Evolutionary conservation across 192 early-diverging fungal genomes (phyloP).

Genomic region (Podila horticola): DNA sequence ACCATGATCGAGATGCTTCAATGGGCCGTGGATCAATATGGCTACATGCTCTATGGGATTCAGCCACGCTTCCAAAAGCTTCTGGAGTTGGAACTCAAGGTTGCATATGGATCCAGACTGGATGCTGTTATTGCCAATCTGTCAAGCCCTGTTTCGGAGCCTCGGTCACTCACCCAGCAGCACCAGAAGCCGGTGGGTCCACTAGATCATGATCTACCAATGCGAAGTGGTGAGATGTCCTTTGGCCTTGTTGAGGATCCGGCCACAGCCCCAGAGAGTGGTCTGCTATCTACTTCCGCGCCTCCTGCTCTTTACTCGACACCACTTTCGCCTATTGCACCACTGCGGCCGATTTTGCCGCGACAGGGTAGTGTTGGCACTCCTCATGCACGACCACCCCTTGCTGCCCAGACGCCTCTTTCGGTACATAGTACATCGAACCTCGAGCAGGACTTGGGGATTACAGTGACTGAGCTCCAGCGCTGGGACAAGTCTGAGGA

Average conservation of each 20-base stretch:
- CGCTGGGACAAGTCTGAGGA: slow-evolving; percentile 14
- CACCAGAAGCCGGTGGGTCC: background rate
- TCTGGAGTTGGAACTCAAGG: slow-evolving; percentile 60
- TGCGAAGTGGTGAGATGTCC: too few relatives aligned
- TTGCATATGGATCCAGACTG: slow-evolving; percentile 17
- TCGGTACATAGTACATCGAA: background rate
- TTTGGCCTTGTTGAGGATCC: too few relatives aligned
- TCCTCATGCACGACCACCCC: background rate
- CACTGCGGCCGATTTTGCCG: background rate
- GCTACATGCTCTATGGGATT: slow-evolving; percentile 61
- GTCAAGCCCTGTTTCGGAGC: slow-evolving; percentile 2
- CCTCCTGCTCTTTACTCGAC: background rate
- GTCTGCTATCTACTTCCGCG: background rate
- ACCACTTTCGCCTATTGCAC: background rate
- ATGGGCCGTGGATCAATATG: slow-evolving; percentile 63
- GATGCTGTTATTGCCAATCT: slow-evolving; percentile 4
- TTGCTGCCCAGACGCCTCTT: background rate
- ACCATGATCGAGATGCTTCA: slow-evolving; percentile 50
- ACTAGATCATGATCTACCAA: too few relatives aligned
- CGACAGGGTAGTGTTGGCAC: background rate
- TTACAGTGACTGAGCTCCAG: slow-evolving; percentile 1
- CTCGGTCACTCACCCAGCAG: background rate
- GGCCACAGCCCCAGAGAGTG: too few relatives aligned
- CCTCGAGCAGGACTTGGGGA: slow-evolving; percentile 16
- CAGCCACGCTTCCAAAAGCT: slow-evolving; percentile 50